Evolutionary conservation across 495 filamentous ascomycete genomes (phyloP).

Genomic region (Neurospora africana): DNA sequence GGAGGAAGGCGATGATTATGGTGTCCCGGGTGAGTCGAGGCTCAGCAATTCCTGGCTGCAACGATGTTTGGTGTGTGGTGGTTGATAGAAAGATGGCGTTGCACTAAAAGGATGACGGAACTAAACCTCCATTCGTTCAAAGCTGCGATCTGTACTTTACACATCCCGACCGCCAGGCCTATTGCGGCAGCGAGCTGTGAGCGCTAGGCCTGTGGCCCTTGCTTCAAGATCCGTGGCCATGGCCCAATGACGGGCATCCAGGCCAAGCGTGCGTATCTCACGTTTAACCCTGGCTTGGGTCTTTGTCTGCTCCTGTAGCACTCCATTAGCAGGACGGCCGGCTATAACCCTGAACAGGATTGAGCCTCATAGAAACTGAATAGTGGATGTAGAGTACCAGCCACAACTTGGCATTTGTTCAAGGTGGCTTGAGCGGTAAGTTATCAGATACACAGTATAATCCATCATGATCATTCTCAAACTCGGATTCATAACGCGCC

Average conservation of each 20-base stretch:
- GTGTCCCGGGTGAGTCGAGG: neutral
- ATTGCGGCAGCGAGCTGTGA: neutral
- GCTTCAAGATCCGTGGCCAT: neutral
- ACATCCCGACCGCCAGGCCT: neutral
- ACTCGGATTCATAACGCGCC: neutral
- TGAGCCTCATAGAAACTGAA: neutral
- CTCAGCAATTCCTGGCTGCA: neutral
- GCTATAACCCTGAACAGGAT: neutral
- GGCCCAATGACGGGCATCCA: neutral
- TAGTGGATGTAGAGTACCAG: neutral
- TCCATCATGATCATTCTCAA: too few relatives aligned
- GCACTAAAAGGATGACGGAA: constrained; percentile 1
- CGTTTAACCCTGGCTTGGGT: neutral
- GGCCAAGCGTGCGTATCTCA: neutral
- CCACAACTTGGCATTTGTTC: neutral
- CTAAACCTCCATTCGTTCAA: neutral
- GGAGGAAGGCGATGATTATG: neutral
- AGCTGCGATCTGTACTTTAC: constrained; percentile 1
- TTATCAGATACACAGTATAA: too few relatives aligned
- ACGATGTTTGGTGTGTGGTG: neutral
- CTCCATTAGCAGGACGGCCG: neutral
- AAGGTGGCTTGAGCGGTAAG: neutral
- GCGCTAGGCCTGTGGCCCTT: neutral
- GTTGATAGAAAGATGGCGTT: neutral
- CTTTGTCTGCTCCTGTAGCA: neutral